A percentile compares a stretch with the other conserved stretches of the same genome.
Evolutionary conservation across 1,284 basidiomycete genomes (phyloP).

Genomic region (Naganishia albida): DNA sequence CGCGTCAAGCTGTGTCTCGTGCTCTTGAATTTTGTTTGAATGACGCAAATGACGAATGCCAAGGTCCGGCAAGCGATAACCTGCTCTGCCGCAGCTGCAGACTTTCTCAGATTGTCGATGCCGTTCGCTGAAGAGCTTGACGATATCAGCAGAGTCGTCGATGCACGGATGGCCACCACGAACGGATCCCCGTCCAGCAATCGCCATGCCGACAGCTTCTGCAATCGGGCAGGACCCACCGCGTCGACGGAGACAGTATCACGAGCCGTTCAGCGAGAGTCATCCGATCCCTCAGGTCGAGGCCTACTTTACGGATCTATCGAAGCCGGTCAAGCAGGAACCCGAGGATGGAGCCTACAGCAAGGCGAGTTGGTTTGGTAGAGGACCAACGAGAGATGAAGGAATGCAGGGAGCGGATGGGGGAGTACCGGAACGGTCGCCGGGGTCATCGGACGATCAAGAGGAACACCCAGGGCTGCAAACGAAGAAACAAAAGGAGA

Average conservation of each 20-base stretch:
- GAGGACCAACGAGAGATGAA: not conserved
- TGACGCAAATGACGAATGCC: conserved; percentile 1
- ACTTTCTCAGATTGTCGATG: not conserved
- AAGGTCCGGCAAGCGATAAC: not conserved
- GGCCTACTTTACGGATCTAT: conserved; percentile 26
- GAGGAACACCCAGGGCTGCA: conserved; percentile 18
- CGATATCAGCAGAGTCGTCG: too few relatives aligned
- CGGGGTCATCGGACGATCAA: not conserved
- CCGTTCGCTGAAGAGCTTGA: not conserved
- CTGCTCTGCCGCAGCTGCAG: too few relatives aligned
- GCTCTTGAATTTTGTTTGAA: not conserved
- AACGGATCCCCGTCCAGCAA: too few relatives aligned
- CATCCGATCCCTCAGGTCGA: conserved; percentile 17
- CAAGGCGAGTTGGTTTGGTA: conserved; percentile 2
- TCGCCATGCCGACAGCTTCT: conserved; percentile 12
- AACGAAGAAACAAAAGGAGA: conserved; percentile 13
- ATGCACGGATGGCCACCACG: too few relatives aligned
- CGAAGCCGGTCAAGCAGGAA: conserved; percentile 18
- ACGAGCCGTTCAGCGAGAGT: conserved; percentile 14
- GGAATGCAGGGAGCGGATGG: not conserved
- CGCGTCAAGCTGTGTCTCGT: too few relatives aligned
- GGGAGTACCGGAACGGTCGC: not conserved
- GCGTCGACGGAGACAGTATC: not conserved
- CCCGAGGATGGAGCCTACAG: not conserved
- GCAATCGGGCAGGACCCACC: conserved; percentile 18